These are phyloP conservation scores for Verticillium albo-atrum DNA, from an alignment of 2,329 filamentous ascomycete species.

Conservation along the genomic window DNA sequence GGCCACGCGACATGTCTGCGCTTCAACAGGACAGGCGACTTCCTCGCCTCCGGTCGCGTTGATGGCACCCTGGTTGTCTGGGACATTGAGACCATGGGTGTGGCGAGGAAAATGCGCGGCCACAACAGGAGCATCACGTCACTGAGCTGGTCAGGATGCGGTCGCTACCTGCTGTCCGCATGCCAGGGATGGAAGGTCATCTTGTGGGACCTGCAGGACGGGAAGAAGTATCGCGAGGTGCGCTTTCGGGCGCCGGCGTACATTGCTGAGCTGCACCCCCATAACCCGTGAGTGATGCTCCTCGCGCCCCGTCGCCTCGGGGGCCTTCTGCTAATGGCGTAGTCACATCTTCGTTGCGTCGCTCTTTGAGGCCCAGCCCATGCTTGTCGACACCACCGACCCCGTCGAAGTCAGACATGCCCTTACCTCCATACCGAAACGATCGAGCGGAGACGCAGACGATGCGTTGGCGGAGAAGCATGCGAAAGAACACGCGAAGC, in stretches of 20 bases:
- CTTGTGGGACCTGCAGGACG: slow-evolving; percentile 79
- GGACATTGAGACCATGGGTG: slow-evolving; percentile 95
- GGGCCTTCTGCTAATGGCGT: slow-evolving; percentile 15
- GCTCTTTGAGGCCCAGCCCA: slow-evolving; percentile 87
- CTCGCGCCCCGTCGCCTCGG: not conserved
- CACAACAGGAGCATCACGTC: slow-evolving; percentile 94
- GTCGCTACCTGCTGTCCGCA: slow-evolving; percentile 84
- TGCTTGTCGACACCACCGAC: slow-evolving; percentile 76
- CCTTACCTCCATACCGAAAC: slow-evolving; percentile 77
- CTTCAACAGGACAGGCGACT: slow-evolving; percentile 93
- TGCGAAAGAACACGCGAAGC: slow-evolving; percentile 85
- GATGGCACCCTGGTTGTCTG: slow-evolving; percentile 95
- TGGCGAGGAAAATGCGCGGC: slow-evolving; percentile 87
- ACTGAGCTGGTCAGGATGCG: slow-evolving; percentile 90
- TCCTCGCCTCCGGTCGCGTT: slow-evolving; percentile 86
- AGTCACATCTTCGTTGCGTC: slow-evolving; percentile 85
- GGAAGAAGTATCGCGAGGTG: slow-evolving; percentile 72
- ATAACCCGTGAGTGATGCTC: slow-evolving; percentile 63
- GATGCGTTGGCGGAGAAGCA: slow-evolving; percentile 74
- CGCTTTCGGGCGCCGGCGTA: slow-evolving; percentile 92
- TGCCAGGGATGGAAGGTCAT: slow-evolving; percentile 97
- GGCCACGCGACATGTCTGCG: slow-evolving; percentile 65
- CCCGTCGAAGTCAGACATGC: slow-evolving; percentile 68
- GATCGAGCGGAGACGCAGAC: slow-evolving; percentile 66
- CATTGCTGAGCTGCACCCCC: slow-evolving; percentile 90